A percentile compares a stretch with the other conserved stretches of the same genome.
Conservation (phyloP, 768 basidiomycete species). For the Amanita rimosa region DNA sequence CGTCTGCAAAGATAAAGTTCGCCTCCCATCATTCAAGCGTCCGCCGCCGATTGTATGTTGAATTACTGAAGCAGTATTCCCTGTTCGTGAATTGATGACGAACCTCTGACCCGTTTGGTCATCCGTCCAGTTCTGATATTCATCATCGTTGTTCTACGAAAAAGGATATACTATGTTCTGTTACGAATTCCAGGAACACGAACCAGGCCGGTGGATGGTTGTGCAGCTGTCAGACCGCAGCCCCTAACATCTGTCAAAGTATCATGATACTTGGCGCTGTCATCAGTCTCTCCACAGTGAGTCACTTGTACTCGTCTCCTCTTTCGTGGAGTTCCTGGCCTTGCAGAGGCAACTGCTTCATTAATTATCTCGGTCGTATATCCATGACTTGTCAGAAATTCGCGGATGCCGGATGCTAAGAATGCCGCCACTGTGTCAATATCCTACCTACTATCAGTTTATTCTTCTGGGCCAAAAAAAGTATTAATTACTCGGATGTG, state of each 20-base stretch:
- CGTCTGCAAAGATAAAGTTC: constrained; percentile 13
- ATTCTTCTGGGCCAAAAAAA: constrained; percentile 7
- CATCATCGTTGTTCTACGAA: constrained; percentile 6
- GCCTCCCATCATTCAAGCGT: constrained; percentile 11
- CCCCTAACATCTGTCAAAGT: too few relatives aligned
- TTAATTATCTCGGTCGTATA: constrained; percentile 25
- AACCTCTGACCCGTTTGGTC: constrained; percentile 47
- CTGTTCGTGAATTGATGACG: constrained; percentile 55
- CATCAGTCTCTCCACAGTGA: constrained; percentile 6
- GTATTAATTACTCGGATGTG: constrained; percentile 47
- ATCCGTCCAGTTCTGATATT: constrained; percentile 40
- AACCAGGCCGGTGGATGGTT: background rate
- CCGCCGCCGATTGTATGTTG: constrained; percentile 6
- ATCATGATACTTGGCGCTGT: background rate
- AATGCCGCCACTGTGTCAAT: constrained; percentile 42
- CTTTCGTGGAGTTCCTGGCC: constrained; percentile 31
- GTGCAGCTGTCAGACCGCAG: background rate
- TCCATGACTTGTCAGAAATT: constrained; percentile 54
- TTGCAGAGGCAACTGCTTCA: background rate
- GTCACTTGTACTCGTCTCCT: constrained; percentile 36
- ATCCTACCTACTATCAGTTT: constrained; percentile 31
- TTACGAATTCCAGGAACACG: background rate
- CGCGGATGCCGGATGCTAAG: constrained; percentile 44
- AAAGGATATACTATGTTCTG: background rate
- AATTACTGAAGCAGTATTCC: constrained; percentile 37